Percentiles rank a stretch among this genome's conserved stretches.
Conservation (phyloP, 2,329 filamentous ascomycete species). For the Ascochyta lentis region DNA sequence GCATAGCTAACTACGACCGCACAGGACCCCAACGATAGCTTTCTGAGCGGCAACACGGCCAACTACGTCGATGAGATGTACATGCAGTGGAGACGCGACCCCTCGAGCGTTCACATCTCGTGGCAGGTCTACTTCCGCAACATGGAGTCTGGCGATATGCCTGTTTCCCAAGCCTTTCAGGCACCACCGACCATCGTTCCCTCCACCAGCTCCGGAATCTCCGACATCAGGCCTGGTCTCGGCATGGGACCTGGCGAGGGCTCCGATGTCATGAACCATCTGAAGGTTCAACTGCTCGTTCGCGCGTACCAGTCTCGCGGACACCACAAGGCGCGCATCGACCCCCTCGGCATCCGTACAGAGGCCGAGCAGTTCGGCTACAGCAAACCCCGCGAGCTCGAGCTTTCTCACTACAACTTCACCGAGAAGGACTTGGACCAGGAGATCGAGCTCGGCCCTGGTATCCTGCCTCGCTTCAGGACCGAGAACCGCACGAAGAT, state of each 20-base stretch:
- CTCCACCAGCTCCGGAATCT: slow-evolving; percentile 76
- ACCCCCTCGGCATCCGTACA: slow-evolving; percentile 91
- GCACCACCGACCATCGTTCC: slow-evolving; percentile 92
- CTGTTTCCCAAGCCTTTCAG: slow-evolving; percentile 94
- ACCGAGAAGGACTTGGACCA: slow-evolving; percentile 91
- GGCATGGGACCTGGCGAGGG: slow-evolving; percentile 71
- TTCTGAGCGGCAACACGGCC: slow-evolving; percentile 94
- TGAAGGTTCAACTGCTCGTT: slow-evolving; percentile 97
- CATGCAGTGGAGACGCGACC: slow-evolving; percentile 93
- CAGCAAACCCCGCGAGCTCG: slow-evolving; percentile 88
- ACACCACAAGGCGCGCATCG: slow-evolving; percentile 97
- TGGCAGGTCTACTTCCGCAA: slow-evolving; percentile 99
- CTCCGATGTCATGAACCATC: slow-evolving; percentile 89
- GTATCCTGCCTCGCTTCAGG: slow-evolving; percentile 94
- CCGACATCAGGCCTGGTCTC: slow-evolving; percentile 72
- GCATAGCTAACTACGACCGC: slow-evolving; percentile 36
- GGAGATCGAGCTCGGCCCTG: slow-evolving; percentile 90
- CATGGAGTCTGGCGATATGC: slow-evolving; percentile 98
- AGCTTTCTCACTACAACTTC: slow-evolving; percentile 93
- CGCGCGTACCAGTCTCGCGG: slow-evolving; percentile 97
- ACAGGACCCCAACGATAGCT: slow-evolving; percentile 89
- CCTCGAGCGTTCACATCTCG: slow-evolving; percentile 91
- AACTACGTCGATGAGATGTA: slow-evolving; percentile 99
- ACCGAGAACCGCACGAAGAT: slow-evolving; percentile 90
- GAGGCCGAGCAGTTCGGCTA: slow-evolving; percentile 85